Conservation (phyloP, 352 stramenopile genomes). For the Pythium apleroticum region DNA sequence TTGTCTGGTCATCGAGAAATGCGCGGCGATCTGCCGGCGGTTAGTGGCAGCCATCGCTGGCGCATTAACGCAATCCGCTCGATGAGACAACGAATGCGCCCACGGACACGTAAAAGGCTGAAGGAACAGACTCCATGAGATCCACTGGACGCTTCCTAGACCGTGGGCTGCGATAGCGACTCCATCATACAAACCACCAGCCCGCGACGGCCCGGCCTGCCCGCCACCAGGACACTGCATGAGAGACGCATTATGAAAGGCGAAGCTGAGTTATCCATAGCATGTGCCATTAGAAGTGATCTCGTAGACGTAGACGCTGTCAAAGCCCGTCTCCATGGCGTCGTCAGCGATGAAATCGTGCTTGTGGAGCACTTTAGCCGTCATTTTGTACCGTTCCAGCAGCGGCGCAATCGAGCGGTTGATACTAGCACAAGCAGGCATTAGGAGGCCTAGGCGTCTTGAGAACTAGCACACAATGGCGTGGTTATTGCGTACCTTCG, state of each 20-base stretch:
- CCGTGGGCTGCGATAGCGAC: constrained; percentile 2
- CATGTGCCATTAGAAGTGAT: constrained; percentile 19
- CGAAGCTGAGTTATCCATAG: constrained; percentile 67
- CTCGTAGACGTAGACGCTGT: constrained; percentile 66
- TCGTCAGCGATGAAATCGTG: constrained; percentile 28
- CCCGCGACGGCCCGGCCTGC: constrained; percentile 3
- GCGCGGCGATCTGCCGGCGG: background rate
- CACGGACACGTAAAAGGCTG: constrained; percentile 19
- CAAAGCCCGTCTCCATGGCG: constrained; percentile 8
- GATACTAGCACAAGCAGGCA: constrained; percentile 29
- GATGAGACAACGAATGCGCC: constrained; percentile 16
- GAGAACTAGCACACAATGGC: too few relatives aligned
- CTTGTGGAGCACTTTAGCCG: constrained; percentile 35
- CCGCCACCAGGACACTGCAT: background rate
- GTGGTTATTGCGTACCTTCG: constrained; percentile 34
- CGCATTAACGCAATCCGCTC: background rate
- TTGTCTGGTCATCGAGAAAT: constrained; percentile 13
- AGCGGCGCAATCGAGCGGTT: constrained; percentile 57
- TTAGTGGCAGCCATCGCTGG: background rate
- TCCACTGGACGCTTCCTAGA: constrained; percentile 16
- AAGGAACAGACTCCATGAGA: constrained; percentile 16
- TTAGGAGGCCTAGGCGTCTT: too few relatives aligned
- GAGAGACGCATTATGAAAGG: constrained; percentile 46
- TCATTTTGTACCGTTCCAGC: constrained; percentile 51
- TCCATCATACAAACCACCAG: background rate